Percentiles rank a stretch among this genome's conserved stretches.
phyloP scores from a whole-genome alignment of 1,139 yeast genomes.

The Debaryomycetaceae sp. region DNA sequence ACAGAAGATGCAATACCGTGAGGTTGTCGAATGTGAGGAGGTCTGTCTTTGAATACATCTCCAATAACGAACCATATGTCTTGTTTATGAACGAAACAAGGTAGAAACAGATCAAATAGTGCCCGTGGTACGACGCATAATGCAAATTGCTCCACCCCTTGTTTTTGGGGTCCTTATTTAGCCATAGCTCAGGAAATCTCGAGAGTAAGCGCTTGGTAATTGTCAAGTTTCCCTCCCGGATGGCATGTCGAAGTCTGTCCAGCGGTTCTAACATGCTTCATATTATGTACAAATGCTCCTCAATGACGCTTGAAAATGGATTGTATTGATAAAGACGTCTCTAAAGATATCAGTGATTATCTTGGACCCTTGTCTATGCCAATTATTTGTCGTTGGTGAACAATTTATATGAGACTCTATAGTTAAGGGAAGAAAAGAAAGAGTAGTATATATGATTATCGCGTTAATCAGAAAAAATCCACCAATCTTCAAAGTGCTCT shows the following conservation, averaged over 20 bases:
- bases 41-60: slow-evolving; percentile 24
- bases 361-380: no score
- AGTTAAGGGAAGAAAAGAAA: no score
- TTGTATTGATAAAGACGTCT: no score
- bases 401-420: no score
- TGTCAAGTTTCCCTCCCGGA: slow-evolving; percentile 65
- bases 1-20: slow-evolving; percentile 76
- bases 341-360: no score
- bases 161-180: slow-evolving; percentile 60
- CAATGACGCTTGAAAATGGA: no score
- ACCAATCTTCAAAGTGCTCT: not conserved
- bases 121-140: slow-evolving; percentile 80
- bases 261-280: slow-evolving; percentile 57
- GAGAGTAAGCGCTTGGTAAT: slow-evolving; percentile 69
- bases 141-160: slow-evolving; percentile 92
- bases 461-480: not conserved
- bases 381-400: no score
- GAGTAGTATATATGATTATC: not conserved
- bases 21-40: slow-evolving; percentile 60
- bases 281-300: no score
- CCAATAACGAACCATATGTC: slow-evolving; percentile 14
- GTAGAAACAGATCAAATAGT: slow-evolving; percentile 72
- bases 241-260: slow-evolving; percentile 69
- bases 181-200: slow-evolving; percentile 73
- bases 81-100: slow-evolving; percentile 37